Evolutionary conservation across 2,329 filamentous ascomycete species (phyloP).

Genomic region (Neophaeococcomyces mojaviensis): DNA sequence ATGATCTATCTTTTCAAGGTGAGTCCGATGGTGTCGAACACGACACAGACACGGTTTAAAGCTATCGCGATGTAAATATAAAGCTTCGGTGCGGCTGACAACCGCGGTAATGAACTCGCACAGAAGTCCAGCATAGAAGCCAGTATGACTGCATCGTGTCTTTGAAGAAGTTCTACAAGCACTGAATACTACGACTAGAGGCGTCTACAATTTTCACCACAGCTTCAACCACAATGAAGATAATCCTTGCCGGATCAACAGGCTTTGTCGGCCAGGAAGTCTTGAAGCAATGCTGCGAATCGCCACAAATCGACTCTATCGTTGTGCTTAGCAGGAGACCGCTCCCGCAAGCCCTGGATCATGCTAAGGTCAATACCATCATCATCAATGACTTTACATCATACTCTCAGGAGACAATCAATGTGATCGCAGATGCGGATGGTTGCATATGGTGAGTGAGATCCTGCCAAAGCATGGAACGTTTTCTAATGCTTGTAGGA

Average conservation of each 20-base stretch:
- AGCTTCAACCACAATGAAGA: constrained; percentile 3
- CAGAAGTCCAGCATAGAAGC: too few species aligned
- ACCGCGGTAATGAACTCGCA: too few species aligned
- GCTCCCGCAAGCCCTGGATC: neutral
- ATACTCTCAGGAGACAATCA: neutral
- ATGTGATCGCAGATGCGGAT: neutral
- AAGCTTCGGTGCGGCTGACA: too few species aligned
- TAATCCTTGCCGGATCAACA: constrained; percentile 7
- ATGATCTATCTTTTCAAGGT: too few species aligned
- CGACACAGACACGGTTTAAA: too few species aligned
- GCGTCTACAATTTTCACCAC: too few species aligned
- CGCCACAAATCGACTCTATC: neutral
- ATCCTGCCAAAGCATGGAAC: neutral
- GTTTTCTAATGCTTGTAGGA: neutral
- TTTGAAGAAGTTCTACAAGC: too few species aligned
- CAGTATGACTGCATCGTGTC: too few species aligned
- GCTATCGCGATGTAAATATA: too few species aligned
- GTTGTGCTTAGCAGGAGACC: constrained; percentile 4
- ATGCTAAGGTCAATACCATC: neutral
- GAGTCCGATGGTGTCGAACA: too few species aligned
- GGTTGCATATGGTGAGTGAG: neutral
- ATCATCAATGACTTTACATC: neutral
- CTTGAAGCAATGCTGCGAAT: constrained; percentile 2
- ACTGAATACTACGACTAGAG: too few species aligned
- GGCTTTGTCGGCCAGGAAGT: constrained; percentile 7